Conservation (phyloP, 768 basidiomycete genomes). For the Psilocybe cubensis region DNA sequence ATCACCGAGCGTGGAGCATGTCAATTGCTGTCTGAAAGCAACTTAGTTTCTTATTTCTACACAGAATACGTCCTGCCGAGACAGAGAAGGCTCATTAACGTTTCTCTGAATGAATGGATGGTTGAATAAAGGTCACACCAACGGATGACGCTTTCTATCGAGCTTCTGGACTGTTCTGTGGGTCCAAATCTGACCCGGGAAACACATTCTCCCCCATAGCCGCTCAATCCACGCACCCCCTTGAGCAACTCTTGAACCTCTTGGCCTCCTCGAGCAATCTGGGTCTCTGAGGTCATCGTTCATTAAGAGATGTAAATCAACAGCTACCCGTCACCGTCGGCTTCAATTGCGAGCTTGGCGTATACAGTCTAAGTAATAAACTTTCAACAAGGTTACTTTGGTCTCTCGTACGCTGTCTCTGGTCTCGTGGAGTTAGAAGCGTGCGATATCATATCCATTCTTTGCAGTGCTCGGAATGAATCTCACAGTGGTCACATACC, state of each 20-base stretch:
- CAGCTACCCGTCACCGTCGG: background rate
- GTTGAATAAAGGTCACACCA: background rate
- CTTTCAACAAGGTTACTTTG: background rate
- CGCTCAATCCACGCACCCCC: background rate
- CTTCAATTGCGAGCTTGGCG: background rate
- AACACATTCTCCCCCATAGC: background rate
- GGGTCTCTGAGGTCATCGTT: background rate
- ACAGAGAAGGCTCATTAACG: background rate
- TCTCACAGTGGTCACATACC: background rate
- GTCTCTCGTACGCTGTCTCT: background rate
- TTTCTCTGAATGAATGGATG: background rate
- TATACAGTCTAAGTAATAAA: background rate
- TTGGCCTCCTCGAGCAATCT: background rate
- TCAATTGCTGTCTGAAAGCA: background rate
- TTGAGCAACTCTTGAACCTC: background rate
- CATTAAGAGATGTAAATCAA: background rate
- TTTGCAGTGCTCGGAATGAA: background rate
- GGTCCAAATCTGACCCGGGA: background rate
- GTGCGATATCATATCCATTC: background rate
- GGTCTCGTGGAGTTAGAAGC: background rate
- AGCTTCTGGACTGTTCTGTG: background rate
- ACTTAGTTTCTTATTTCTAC: background rate
- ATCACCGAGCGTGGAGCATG: conserved; percentile 16
- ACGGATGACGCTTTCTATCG: background rate
- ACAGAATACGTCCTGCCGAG: background rate